These are phyloP conservation scores for Zygosaccharomyces sapae DNA, from an alignment of 1,139 yeast species.

Conservation along the genomic window DNA sequence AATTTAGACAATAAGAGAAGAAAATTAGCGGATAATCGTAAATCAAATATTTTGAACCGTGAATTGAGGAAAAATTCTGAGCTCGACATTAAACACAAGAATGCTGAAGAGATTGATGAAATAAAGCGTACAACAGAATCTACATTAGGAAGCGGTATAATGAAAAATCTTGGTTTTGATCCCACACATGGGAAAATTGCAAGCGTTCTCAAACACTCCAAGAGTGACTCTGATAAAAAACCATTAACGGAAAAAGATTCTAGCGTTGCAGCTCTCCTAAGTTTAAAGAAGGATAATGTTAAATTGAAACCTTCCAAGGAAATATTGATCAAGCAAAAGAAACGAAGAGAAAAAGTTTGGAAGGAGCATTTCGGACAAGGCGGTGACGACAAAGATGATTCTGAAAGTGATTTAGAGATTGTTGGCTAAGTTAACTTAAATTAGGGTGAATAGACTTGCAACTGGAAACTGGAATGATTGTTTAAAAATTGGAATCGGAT, in stretches of 20 bases:
- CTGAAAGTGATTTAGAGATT: constrained; percentile 41
- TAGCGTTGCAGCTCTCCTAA: constrained; percentile 33
- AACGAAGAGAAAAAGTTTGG: constrained; percentile 30
- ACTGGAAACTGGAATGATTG: constrained; percentile 12
- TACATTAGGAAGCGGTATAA: constrained; percentile 41
- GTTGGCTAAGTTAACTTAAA: too few relatives aligned
- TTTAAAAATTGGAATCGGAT: constrained; percentile 14
- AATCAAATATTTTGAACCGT: constrained; percentile 19
- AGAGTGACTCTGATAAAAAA: constrained; percentile 10
- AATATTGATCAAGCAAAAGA: constrained; percentile 26
- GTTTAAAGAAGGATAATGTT: constrained; percentile 36
- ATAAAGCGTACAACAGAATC: constrained; percentile 33
- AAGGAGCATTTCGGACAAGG: constrained; percentile 20
- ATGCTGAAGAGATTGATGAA: constrained; percentile 23
- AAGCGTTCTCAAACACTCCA: constrained; percentile 22
- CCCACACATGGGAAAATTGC: constrained; percentile 41
- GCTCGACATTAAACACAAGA: constrained; percentile 10
- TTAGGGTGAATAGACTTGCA: constrained; percentile 11
- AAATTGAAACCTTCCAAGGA: constrained; percentile 34
- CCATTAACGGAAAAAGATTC: constrained; percentile 20
- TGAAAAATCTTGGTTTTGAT: constrained; percentile 49
- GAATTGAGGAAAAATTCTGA: constrained; percentile 16
- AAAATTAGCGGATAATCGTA: constrained; percentile 28
- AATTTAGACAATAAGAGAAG: constrained; percentile 34
- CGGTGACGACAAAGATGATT: constrained; percentile 18